These are phyloP conservation scores for Huntiella savannae DNA, from an alignment of 2,329 filamentous ascomycete species.

Conservation along the genomic window DNA sequence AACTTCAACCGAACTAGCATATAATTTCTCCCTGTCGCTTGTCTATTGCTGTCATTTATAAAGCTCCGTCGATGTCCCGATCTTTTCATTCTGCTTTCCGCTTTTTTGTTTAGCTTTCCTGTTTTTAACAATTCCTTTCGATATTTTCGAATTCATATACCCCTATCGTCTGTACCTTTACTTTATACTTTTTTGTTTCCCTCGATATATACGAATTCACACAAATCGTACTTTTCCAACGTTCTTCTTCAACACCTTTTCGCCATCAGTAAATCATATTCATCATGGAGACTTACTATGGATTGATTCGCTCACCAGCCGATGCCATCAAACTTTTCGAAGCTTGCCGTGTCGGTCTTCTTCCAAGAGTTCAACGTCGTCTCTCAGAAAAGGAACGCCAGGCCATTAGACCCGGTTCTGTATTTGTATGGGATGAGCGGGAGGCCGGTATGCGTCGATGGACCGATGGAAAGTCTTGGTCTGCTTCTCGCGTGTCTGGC, in stretches of 20 bases:
- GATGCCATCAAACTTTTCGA: slow-evolving; percentile 99
- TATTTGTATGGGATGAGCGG: slow-evolving; percentile 98
- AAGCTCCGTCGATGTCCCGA: neutral
- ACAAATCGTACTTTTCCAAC: neutral
- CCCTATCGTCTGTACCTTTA: neutral
- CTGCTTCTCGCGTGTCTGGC: slow-evolving; percentile 86
- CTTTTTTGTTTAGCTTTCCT: neutral
- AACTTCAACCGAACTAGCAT: slow-evolving; percentile 3
- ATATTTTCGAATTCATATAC: neutral
- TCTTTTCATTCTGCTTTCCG: neutral
- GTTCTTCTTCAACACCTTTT: no score
- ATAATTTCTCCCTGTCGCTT: slow-evolving; percentile 1
- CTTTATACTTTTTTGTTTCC: neutral
- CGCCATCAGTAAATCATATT: slow-evolving; percentile 1
- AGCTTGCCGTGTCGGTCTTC: slow-evolving; percentile 71
- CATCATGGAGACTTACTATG: slow-evolving; percentile 90
- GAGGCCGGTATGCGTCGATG: slow-evolving; percentile 96
- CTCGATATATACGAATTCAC: neutral
- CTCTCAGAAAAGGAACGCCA: slow-evolving; percentile 94
- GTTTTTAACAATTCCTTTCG: neutral
- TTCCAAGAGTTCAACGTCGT: slow-evolving; percentile 81
- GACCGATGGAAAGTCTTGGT: slow-evolving; percentile 99
- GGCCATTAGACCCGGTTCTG: slow-evolving; percentile 86
- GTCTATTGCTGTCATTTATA: neutral
- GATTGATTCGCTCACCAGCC: slow-evolving; percentile 81